These are phyloP conservation scores for Vicia sativa DNA, from an alignment of 306 rosid species.

Conservation along the genomic window DNA sequence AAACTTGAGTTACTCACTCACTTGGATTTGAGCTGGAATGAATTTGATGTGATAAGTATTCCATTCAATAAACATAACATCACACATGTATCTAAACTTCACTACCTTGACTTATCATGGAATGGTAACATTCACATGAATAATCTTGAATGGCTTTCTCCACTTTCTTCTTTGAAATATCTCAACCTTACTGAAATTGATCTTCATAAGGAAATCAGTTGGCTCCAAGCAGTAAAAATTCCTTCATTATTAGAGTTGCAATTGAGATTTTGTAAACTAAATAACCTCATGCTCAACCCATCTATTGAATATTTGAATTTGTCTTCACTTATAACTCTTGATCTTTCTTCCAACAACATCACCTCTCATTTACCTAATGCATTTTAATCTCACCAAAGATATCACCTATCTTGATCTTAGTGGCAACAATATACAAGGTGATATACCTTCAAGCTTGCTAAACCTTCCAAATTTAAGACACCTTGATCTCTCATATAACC, in stretches of 20 bases:
- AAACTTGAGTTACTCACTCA: slow-evolving; percentile 19
- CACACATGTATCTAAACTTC: not conserved
- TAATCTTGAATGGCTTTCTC: slow-evolving; percentile 2
- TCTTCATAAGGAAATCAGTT: slow-evolving; percentile 8
- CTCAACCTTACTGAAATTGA: not conserved
- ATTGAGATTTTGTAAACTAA: not conserved
- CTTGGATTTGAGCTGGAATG: not conserved
- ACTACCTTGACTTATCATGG: not conserved
- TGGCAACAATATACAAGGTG: not conserved
- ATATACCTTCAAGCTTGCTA: slow-evolving; percentile 21
- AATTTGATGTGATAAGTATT: not conserved
- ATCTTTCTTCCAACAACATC: not conserved
- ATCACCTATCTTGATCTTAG: not conserved
- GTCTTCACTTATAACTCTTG: slow-evolving; percentile 18
- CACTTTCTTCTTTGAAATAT: slow-evolving; percentile 16
- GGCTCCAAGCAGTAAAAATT: slow-evolving; percentile 1
- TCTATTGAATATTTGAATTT: slow-evolving; percentile 2
- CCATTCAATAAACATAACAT: not conserved
- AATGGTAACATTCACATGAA: no score
- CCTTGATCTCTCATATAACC: not conserved
- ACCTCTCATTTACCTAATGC: not conserved
- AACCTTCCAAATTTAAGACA: not conserved
- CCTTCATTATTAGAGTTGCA: slow-evolving; percentile 5
- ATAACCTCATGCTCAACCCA: not conserved
- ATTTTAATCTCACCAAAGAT: slow-evolving; percentile 18